Evolutionary conservation across 768 basidiomycete genomes (phyloP).

Genomic region (Trametes maxima): DNA sequence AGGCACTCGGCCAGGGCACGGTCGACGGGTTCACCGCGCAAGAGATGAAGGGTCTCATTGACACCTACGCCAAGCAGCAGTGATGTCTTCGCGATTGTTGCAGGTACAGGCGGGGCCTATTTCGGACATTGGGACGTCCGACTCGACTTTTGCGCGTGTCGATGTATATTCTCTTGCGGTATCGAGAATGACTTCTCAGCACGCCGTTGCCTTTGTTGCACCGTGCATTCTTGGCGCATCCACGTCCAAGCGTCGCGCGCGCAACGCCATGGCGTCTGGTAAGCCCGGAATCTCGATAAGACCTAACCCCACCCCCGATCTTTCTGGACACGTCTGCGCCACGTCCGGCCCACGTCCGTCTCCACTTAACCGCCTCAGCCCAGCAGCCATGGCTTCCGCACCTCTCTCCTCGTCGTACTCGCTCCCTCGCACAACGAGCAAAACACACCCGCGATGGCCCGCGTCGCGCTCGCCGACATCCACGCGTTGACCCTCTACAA

Average conservation of each 20-base stretch:
- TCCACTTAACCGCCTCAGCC: background rate
- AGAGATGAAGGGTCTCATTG: slow-evolving; percentile 14
- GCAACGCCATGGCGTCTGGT: background rate
- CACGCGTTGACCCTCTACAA: slow-evolving; percentile 79
- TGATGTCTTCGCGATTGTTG: background rate
- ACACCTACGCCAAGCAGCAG: slow-evolving; percentile 4
- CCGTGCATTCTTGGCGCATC: background rate
- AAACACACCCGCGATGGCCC: slow-evolving; percentile 24
- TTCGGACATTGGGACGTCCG: background rate
- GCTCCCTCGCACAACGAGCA: background rate
- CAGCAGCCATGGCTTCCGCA: background rate
- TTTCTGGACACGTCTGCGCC: slow-evolving; percentile 17
- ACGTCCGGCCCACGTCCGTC: slow-evolving; percentile 2
- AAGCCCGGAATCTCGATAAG: background rate
- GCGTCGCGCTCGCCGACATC: slow-evolving; percentile 71
- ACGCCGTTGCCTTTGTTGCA: too few species aligned
- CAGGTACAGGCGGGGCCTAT: background rate
- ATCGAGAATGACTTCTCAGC: too few species aligned
- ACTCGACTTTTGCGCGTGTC: background rate
- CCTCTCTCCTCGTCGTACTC: background rate
- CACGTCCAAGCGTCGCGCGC: background rate
- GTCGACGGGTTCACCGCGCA: slow-evolving; percentile 15
- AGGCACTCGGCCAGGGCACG: slow-evolving; percentile 13
- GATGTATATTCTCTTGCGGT: background rate
- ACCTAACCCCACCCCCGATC: background rate